Percentiles rank a stretch among this genome's conserved stretches.
These are phyloP conservation scores for Ganoderma resinaceum DNA, from an alignment of 1,284 basidiomycete genomes.

Conservation along the genomic window DNA sequence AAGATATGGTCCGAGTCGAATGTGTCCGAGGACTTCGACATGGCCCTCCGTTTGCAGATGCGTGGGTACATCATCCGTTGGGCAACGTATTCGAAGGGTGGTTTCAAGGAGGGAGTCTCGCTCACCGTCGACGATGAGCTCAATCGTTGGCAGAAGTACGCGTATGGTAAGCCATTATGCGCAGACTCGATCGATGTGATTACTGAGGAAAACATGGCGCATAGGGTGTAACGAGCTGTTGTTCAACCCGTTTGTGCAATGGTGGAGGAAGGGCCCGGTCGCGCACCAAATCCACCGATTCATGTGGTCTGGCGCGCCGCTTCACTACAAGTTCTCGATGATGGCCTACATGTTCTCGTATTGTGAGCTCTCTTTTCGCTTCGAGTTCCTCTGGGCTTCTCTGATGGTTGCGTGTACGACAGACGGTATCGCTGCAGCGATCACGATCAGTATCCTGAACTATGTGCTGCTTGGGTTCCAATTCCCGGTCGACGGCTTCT, in stretches of 20 bases:
- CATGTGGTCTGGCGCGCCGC: constrained; percentile 47
- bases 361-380: constrained; percentile 37
- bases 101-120: constrained; percentile 67
- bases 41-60: constrained; percentile 56
- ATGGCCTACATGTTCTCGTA: constrained; percentile 55
- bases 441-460: constrained; percentile 49
- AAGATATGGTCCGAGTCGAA: constrained; percentile 65
- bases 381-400: not conserved
- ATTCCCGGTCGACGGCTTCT: constrained; percentile 55
- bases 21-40: constrained; percentile 69
- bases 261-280: constrained; percentile 57
- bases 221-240: constrained; percentile 46
- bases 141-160: constrained; percentile 69
- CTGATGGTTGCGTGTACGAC: constrained; percentile 8
- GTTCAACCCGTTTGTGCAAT: constrained; percentile 55
- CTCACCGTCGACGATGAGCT: constrained; percentile 57
- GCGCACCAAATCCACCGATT: constrained; percentile 55
- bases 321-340: constrained; percentile 54
- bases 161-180: constrained; percentile 46
- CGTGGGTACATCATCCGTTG: constrained; percentile 60
- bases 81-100: constrained; percentile 62
- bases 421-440: constrained; percentile 49
- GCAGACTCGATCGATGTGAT: not conserved
- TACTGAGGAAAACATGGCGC: not conserved
- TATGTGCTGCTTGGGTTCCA: constrained; percentile 54